phyloP scores from a whole-genome alignment of 164 flowering plant genomes.

The Taxillus chinensis region DNA sequence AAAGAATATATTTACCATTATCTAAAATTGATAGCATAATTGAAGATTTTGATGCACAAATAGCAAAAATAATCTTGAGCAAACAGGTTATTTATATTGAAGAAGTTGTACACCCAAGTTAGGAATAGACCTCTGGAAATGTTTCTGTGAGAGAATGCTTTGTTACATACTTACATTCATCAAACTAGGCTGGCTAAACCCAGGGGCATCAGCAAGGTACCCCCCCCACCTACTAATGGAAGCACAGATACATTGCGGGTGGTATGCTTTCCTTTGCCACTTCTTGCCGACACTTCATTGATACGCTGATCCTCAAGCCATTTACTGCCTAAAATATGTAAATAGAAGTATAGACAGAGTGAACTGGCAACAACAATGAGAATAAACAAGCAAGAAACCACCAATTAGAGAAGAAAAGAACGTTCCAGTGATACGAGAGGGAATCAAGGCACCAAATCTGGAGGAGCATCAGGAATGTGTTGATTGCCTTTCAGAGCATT shows the following conservation, averaged over 20 bases:
- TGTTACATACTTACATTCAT: conserved; percentile 83
- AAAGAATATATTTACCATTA: not conserved
- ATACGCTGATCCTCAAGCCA: conserved; percentile 93
- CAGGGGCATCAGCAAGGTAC: conserved; percentile 94
- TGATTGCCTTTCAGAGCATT: conserved; percentile 68
- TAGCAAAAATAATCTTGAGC: not conserved
- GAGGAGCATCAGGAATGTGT: conserved; percentile 11
- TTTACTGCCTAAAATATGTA: conserved; percentile 62
- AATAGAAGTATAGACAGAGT: not conserved
- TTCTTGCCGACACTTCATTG: conserved; percentile 83
- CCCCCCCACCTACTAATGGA: conserved; percentile 80
- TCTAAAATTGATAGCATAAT: not conserved
- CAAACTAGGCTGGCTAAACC: conserved; percentile 90
- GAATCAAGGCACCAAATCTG: conserved; percentile 14
- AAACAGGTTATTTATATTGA: not conserved
- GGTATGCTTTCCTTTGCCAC: conserved; percentile 94
- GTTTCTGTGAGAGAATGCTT: conserved; percentile 61
- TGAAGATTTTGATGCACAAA: not conserved
- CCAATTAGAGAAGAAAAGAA: too few species aligned
- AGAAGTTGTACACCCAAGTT: not conserved
- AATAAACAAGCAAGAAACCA: too few species aligned
- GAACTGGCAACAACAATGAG: too few species aligned
- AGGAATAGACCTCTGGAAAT: conserved; percentile 77
- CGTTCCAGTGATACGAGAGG: too few species aligned
- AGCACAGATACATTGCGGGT: conserved; percentile 90